phyloP scores from a whole-genome alignment of 1,139 yeast genomes.

The Scheffersomyces parashehatae region DNA sequence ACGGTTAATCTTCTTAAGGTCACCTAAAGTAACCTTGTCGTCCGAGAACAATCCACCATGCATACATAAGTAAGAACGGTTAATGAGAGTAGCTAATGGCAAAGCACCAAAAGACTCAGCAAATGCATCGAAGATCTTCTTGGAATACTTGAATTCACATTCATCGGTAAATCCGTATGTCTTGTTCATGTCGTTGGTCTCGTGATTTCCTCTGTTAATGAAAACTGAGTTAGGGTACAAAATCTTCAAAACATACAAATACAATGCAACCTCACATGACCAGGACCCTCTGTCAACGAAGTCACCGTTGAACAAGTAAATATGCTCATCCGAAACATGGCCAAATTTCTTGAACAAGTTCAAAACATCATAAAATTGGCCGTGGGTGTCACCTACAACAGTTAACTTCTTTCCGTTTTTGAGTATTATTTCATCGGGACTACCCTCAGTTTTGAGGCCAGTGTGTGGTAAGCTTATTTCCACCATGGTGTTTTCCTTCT shows the following conservation, averaged over 20 bases:
- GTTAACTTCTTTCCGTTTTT: conserved; percentile 53
- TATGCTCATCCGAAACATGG: conserved; percentile 62
- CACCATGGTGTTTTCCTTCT: conserved; percentile 70
- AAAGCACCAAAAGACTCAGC: conserved; percentile 83
- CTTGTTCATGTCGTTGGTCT: conserved; percentile 94
- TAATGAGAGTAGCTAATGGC: conserved; percentile 84
- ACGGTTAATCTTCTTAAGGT: conserved; percentile 71
- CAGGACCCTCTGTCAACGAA: conserved; percentile 98
- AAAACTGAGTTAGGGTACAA: conserved; percentile 71
- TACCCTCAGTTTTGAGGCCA: conserved; percentile 21
- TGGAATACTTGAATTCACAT: conserved; percentile 86
- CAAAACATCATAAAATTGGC: conserved; percentile 88
- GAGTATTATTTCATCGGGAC: conserved; percentile 22
- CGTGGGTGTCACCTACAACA: conserved; percentile 97
- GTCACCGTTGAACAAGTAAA: conserved; percentile 91
- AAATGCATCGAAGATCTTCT: conserved; percentile 80
- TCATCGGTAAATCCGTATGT: conserved; percentile 97
- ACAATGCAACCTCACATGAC: conserved; percentile 94
- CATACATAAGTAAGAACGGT: conserved; percentile 76
- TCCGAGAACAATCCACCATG: conserved; percentile 95
- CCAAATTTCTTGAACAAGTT: conserved; percentile 80
- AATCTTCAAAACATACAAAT: conserved; percentile 76
- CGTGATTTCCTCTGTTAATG: conserved; percentile 94
- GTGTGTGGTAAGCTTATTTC: conserved; percentile 57
- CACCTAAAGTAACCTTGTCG: conserved; percentile 69